Conservation (phyloP, 208 protist genomes). For the Leishmania major region DNA sequence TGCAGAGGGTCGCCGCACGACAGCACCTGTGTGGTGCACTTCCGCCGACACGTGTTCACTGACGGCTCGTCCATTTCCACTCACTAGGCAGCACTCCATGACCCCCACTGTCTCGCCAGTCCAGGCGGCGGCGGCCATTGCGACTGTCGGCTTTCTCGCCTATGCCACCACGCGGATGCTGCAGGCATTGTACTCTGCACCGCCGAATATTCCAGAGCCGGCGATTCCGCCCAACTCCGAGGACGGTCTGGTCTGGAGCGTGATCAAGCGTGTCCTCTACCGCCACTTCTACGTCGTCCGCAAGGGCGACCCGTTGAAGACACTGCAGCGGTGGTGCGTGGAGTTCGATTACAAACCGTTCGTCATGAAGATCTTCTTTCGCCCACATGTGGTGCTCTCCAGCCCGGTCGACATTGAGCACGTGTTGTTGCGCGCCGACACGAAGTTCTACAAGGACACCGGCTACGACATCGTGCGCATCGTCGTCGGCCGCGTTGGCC, state of each 20-base stretch:
- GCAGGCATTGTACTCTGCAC: constrained; percentile 29
- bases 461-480: constrained; percentile 60
- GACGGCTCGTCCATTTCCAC: background rate
- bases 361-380: constrained; percentile 58
- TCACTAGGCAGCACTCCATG: constrained; percentile 4
- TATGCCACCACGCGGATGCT: constrained; percentile 26
- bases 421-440: constrained; percentile 45
- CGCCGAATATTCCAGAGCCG: constrained; percentile 46
- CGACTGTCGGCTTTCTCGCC: constrained; percentile 12
- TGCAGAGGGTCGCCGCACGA: background rate
- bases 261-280: constrained; percentile 53
- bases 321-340: constrained; percentile 42
- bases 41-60: background rate
- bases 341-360: constrained; percentile 56
- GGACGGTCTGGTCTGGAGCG: constrained; percentile 34
- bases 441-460: constrained; percentile 40
- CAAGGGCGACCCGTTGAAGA: constrained; percentile 44
- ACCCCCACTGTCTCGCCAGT: constrained; percentile 9
- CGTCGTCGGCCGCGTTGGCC: constrained; percentile 52
- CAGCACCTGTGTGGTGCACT: background rate
- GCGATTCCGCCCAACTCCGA: constrained; percentile 37
- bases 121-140: constrained; percentile 4
- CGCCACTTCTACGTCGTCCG: constrained; percentile 62
- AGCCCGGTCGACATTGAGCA: constrained; percentile 51
- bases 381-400: constrained; percentile 56